Base-by-base conservation (phyloP, 129 eudicot genomes). In the Heracleum sosnowskyi region DNA sequence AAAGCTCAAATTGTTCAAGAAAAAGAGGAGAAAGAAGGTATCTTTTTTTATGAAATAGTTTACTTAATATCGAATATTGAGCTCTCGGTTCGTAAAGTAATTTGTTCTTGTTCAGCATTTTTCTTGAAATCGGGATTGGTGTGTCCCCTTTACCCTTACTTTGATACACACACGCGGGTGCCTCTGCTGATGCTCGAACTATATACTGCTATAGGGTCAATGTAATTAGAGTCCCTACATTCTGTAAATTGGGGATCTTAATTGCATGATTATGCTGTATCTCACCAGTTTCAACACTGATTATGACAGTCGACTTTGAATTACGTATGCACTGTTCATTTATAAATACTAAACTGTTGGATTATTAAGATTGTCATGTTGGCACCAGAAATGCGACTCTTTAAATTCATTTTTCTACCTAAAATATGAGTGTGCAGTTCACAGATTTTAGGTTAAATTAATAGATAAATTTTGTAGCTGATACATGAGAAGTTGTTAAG, bases 1-100 rank as follows among this genome's bases (percentile, higher is more conserved):
- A 95, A 95, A 82, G 97, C 97, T 62, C 97, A 95, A 79, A 91
- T 95, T 63, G 41, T 84, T 10, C 89, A 86, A 79, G 72, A 79
- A 39, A 83, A 84, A 82, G 90, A 87, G 34, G 89, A 86, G 28
- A 96, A 89, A 68, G 93, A 86, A 80, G 93, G 98, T 92, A 75
- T 0, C 47, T 28, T 4, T 42, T 66, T 70, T 16, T 26, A 22
- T 79, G 11, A 9, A 57, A n/a, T n/a, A n/a, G n/a, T 57, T 31
- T 57, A 7, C 31, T 57, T 53, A 20, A 4, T 53, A 51, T 18
- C 1, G 7, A 5, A 20, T 55, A 24, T 24, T 7, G 29, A 22
- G 64, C 31, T 22, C 64, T 55, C 26, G 13, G 12, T 2, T n/a
- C 4, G 33, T 60, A 60, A 53, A 53, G 16, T 12, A 60, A 60